These are phyloP conservation scores for Nitzschia sp. DNA, from an alignment of 108 stramenopile genomes.

Conservation along the genomic window DNA sequence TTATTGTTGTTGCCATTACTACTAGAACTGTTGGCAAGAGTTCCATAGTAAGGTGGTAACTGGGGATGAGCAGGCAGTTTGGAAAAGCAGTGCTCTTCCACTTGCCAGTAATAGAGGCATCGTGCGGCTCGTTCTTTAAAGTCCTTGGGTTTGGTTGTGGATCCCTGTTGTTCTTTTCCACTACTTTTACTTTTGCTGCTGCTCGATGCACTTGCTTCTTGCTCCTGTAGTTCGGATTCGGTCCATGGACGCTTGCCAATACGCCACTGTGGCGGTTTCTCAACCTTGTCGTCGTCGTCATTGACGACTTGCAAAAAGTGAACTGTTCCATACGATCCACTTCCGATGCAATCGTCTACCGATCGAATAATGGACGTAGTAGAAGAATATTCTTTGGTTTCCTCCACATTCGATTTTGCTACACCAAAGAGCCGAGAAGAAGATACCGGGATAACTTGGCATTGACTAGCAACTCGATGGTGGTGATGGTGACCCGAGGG, in stretches of 20 bases:
- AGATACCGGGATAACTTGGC: too few species aligned
- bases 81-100: constrained; percentile 69
- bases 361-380: not conserved
- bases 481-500: too few species aligned
- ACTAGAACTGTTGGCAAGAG: too few species aligned
- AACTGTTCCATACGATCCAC: constrained; percentile 66
- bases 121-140: constrained; percentile 41
- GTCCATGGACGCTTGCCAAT: constrained; percentile 81
- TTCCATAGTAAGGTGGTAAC: constrained; percentile 37
- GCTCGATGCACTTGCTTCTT: too few species aligned
- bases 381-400: not conserved
- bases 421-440: not conserved
- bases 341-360: constrained; percentile 49
- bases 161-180: not conserved
- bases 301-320: constrained; percentile 43
- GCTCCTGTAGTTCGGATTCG: constrained; percentile 46
- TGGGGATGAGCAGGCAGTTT: constrained; percentile 45
- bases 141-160: constrained; percentile 15
- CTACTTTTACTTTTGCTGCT: too few species aligned
- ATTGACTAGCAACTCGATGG: too few species aligned
- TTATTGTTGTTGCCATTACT: not conserved
- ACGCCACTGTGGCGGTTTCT: constrained; percentile 27
- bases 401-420: not conserved
- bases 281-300: constrained; percentile 23
- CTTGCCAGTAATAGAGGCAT: constrained; percentile 72